Base-by-base conservation (phyloP, 2,329 filamentous ascomycete genomes). In the Aspergillus intermedius region DNA sequence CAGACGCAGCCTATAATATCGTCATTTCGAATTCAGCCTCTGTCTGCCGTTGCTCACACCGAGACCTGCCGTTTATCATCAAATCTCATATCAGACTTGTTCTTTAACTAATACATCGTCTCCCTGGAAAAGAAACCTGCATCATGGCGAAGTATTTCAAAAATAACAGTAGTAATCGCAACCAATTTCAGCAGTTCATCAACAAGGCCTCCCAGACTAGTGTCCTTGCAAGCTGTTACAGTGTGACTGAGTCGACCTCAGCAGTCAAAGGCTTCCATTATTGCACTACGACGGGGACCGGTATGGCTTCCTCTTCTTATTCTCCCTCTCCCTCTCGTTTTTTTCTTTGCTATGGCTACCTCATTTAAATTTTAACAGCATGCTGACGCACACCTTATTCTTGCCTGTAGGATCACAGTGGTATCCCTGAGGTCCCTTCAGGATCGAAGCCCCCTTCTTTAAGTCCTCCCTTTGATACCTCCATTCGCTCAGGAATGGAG, bases 351-450 rank as follows among this genome's bases (percentile, higher is more conserved):
- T 12, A 30, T 30, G 10, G 10, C 25, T 30, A 30, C 25, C 25
- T 12, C 10, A 10, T 19, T 22, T 21, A 40, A 10, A 25, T 10
- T 28, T 23, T 2, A 10, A 17, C 25, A 17, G 10, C 23, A 6
- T 30, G 15, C n/a, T 32, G 15, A 21, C 30, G 19, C 10, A 44
- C 7, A 5, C 35, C n/a, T 28, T 15, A 12, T 48, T 13, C 32
- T 4, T 30, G 32, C 5, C 32, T 48, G 46, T 66, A 84, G 85
- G 86, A 83, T 84, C 84, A 74, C 84, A 88, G 87, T 91, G 87
- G 87, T 89, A 87, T 90, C 86, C 87, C 87, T 91, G 87, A 91
- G 87, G 87, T 88, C 79, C 83, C 83, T 78, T 84, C 84, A 84
- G 88, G 88, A 76, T 77, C 88, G 74, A 87, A 88, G 77, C 88